Conservation (phyloP, 75 land plant genomes). For the Pinus tabuliformis region DNA sequence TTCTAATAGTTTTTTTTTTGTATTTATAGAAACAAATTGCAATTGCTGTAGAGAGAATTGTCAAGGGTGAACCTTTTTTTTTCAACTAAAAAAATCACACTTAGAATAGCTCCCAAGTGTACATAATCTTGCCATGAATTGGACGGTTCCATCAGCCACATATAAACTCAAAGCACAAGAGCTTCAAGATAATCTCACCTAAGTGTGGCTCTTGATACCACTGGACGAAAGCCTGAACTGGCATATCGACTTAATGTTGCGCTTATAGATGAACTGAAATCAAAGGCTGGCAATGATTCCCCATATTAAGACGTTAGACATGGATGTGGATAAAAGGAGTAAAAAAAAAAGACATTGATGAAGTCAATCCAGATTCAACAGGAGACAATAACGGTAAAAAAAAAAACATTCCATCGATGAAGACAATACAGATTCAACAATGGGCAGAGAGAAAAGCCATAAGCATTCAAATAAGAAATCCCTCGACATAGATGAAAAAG, state of each 20-base stretch:
- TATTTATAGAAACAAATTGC: too few species aligned
- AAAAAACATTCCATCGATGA: background rate
- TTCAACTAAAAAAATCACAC: too few species aligned
- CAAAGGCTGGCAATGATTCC: background rate
- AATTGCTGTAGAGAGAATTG: too few species aligned
- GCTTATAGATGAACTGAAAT: constrained; percentile 36
- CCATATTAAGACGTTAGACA: background rate
- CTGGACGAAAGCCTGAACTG: too few species aligned
- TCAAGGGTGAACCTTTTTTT: too few species aligned
- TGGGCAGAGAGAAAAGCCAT: background rate
- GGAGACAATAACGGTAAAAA: background rate
- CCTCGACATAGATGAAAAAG: background rate
- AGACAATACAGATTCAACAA: background rate
- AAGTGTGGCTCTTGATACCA: too few species aligned
- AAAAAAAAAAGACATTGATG: background rate
- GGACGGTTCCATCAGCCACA: too few species aligned
- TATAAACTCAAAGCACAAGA: too few species aligned
- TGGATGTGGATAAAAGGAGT: background rate
- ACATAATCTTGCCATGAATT: too few species aligned
- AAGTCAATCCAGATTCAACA: background rate
- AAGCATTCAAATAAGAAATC: background rate
- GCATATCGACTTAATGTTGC: constrained; percentile 16
- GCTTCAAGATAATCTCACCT: too few species aligned
- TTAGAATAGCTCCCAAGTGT: too few species aligned
- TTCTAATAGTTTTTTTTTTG: too few species aligned